Evolutionary conservation across 768 basidiomycete genomes (phyloP).

Genomic region (Tulasnella calospora): DNA sequence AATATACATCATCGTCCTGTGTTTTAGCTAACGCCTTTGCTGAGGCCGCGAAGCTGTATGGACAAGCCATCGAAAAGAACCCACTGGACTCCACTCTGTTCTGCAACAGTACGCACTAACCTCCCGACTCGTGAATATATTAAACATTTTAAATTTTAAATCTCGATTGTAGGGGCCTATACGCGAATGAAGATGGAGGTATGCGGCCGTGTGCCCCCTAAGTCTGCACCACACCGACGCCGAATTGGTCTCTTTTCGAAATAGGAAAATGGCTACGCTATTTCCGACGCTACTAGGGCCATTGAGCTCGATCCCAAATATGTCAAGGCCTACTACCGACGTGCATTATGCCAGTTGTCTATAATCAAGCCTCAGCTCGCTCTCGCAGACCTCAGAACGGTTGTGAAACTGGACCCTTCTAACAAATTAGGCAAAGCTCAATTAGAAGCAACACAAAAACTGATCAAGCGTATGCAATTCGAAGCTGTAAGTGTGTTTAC

Average conservation of each 20-base stretch:
- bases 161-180: conserved; percentile 50
- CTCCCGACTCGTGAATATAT: neutral
- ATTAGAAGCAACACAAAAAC: conserved; percentile 82
- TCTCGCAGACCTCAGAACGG: conserved; percentile 80
- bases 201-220: neutral
- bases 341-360: conserved; percentile 87
- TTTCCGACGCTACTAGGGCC: conserved; percentile 75
- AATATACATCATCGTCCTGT: neutral
- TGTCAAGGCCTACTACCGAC: conserved; percentile 84
- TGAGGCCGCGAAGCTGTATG: conserved; percentile 71
- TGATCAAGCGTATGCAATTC: conserved; percentile 83
- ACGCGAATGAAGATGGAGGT: conserved; percentile 72
- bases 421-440: conserved; percentile 78
- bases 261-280: conserved; percentile 90
- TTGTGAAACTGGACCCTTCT: conserved; percentile 75
- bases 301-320: conserved; percentile 69
- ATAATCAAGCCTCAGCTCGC: conserved; percentile 83
- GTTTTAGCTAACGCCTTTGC: conserved; percentile 66
- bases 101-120: conserved; percentile 62
- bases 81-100: conserved; percentile 84
- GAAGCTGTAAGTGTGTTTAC: conserved; percentile 59
- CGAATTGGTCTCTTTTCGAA: neutral
- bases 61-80: conserved; percentile 79
- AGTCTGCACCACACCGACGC: neutral
- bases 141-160: neutral